A percentile compares a stretch with the other conserved stretches of the same genome.
Conservation (phyloP, 2,329 filamentous ascomycete genomes). For the Macrophomina tecta region DNA sequence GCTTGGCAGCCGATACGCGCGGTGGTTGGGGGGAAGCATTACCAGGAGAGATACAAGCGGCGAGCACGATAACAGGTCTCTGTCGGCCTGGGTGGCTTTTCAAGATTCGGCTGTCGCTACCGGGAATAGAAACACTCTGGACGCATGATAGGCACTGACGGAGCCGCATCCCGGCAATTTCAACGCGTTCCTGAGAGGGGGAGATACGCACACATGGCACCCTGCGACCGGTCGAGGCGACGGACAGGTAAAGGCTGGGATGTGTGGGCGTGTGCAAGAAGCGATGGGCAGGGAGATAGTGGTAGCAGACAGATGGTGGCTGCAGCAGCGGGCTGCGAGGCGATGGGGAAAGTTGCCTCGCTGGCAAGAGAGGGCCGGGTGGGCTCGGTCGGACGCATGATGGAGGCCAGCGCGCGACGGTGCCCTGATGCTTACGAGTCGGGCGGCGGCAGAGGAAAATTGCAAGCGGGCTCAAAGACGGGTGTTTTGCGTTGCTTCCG, state of each 20-base stretch:
- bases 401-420: constrained; percentile 9
- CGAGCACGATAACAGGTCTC: neutral
- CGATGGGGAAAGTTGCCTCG: constrained; percentile 12
- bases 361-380: neutral
- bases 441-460: neutral
- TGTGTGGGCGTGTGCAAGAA: neutral
- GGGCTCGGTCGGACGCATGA: constrained; percentile 4
- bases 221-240: constrained; percentile 11
- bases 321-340: constrained; percentile 1
- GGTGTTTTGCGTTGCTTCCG: constrained; percentile 16
- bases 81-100: neutral
- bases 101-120: neutral
- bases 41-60: neutral
- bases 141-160: neutral
- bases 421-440: constrained; percentile 23
- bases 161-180: neutral
- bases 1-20: constrained; percentile 19
- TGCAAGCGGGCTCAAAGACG: constrained; percentile 15
- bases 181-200: neutral
- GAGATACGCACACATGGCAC: neutral
- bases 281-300: neutral
- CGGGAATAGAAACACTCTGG: constrained; percentile 13
- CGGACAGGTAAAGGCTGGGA: neutral
- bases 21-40: neutral
- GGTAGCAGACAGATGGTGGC: neutral